Base-by-base conservation (phyloP, 2,329 filamentous ascomycete species). In the Harringtonia aguacate region DNA sequence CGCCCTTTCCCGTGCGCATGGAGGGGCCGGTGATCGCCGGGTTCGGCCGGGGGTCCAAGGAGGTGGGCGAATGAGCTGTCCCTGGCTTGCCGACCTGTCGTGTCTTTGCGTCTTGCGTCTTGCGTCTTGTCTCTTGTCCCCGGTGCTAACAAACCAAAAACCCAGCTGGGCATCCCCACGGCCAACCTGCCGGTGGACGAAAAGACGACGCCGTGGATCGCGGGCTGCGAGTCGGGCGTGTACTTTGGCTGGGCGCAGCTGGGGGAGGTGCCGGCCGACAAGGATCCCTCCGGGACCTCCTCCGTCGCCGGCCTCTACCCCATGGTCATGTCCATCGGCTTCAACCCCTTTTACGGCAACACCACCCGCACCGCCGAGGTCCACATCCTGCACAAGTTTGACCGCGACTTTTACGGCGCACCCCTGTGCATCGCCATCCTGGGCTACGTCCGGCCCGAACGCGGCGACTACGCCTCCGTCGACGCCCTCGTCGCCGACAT, bases 261-360 rank as follows among this genome's bases (percentile, higher is more conserved):
- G 28, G 70, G 76, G 48, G 71, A 82, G 10, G 68, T 75, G 0
- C 46, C 60, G 2, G 72, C 77, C 54, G 68, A 73, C 2, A 63
- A 75, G 45, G 51, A 7, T 27, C 24, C 24, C 24, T 10, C 24
- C 24, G 37, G 28, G 46, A 27, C 29, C 24, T 41, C 35, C 14
- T 21, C 44, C 42, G 43, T 38, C 38, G 49, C 51, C 50, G 48
- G 38, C 36, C 69, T 92, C 45, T 86, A 82, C 62, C 86, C 86
- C 1, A 92, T 94, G 75, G 88, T 94, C 52, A 85, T 95, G 81
- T 86, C 80, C 48, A 90, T 95, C 52, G 92, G 92, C 36, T 97
- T 89, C 75, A 98, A 97, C 64, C 92, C 92, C 0, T 97, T 89
- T 66, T 98, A 95, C 74, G 88, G 89, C 61, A 97, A 98, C 71